phyloP scores from a whole-genome alignment of 2,329 filamentous ascomycete genomes.

The Microsporum audouinii region DNA sequence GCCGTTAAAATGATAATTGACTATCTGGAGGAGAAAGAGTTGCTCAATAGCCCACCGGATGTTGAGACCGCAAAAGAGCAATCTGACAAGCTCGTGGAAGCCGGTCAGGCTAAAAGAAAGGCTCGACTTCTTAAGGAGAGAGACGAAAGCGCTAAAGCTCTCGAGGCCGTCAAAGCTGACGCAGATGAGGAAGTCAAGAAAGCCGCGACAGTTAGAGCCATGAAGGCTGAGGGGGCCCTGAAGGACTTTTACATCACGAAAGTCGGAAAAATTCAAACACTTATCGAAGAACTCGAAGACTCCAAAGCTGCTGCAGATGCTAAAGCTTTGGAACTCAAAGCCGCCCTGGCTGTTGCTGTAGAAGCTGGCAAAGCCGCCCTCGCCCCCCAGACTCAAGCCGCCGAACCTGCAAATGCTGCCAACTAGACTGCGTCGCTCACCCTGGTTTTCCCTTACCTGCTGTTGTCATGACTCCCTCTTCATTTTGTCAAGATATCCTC shows the following conservation, averaged over 20 bases:
- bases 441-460: background rate
- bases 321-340: background rate
- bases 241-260: background rate
- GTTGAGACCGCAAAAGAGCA: background rate
- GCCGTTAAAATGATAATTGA: conserved; percentile 67
- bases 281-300: too few species aligned
- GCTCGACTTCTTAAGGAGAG: too few species aligned
- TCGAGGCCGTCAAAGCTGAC: conserved; percentile 6
- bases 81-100: too few species aligned
- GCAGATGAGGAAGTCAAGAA: too few species aligned
- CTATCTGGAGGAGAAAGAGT: conserved; percentile 55
- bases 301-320: too few species aligned
- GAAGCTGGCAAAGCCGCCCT: too few species aligned
- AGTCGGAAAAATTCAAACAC: too few species aligned
- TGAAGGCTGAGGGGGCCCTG: background rate
- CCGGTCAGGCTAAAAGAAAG: too few species aligned
- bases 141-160: conserved; percentile 14
- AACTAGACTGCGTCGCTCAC: background rate
- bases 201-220: too few species aligned
- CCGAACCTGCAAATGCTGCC: background rate
- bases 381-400: background rate
- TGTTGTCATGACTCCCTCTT: background rate
- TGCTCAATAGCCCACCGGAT: conserved; percentile 35
- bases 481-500: background rate
- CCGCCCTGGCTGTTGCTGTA: background rate